Evolutionary conservation across 2,329 filamentous ascomycete species (phyloP).

Genomic region (Fusarium sp.): DNA sequence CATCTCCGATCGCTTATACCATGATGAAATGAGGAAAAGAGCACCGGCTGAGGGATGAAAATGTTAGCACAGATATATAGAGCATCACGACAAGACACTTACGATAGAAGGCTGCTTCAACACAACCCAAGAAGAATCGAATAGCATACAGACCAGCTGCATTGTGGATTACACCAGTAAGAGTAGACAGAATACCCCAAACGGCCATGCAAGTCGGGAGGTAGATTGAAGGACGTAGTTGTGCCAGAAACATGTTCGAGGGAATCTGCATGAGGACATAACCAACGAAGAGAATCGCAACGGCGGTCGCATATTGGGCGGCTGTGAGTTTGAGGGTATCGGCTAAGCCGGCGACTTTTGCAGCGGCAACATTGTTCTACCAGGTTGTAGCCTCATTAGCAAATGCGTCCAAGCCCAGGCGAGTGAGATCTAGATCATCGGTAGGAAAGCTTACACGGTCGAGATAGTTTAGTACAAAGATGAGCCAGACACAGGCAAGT

Average conservation of each 20-base stretch:
- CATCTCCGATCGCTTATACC: constrained; percentile 31
- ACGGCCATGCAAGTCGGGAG: constrained; percentile 23
- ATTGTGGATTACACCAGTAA: constrained; percentile 10
- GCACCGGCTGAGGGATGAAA: constrained; percentile 9
- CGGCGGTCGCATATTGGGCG: constrained; percentile 49
- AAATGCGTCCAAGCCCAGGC: neutral
- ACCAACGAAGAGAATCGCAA: constrained; percentile 49
- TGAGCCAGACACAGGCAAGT: constrained; percentile 21
- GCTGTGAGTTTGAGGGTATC: constrained; percentile 11
- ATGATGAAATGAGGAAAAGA: constrained; percentile 29
- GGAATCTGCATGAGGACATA: constrained; percentile 55
- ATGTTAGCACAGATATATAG: no score
- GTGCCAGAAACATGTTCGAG: constrained; percentile 53
- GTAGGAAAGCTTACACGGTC: constrained; percentile 7
- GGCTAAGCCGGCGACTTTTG: constrained; percentile 22
- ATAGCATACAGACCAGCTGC: constrained; percentile 4
- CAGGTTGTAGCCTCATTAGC: neutral
- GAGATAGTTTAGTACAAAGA: constrained; percentile 27
- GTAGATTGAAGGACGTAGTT: constrained; percentile 12
- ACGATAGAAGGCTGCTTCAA: constrained; percentile 15
- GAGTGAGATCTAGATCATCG: neutral
- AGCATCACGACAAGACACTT: neutral
- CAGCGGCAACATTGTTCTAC: constrained; percentile 27
- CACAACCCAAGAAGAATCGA: constrained; percentile 7
- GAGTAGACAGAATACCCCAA: constrained; percentile 45